Evolutionary conservation across 257 asterid species (phyloP).

Genomic region (Linaria vulgaris): DNA sequence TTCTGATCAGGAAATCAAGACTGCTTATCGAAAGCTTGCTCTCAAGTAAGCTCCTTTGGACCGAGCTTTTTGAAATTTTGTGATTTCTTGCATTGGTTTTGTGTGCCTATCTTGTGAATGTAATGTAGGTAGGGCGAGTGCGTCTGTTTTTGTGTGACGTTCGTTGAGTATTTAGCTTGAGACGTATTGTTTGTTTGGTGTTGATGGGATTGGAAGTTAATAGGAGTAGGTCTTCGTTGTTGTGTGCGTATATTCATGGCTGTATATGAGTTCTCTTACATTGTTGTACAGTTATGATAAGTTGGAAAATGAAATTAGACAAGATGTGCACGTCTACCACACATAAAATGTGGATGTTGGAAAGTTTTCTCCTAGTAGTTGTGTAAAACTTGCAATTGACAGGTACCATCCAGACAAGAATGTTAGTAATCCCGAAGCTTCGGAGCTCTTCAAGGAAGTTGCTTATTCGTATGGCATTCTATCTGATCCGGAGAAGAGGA

Average conservation of each 20-base stretch:
- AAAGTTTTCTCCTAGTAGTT: not conserved
- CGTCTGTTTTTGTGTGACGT: no score
- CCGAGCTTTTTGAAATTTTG: not conserved
- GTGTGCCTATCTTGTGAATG: not conserved
- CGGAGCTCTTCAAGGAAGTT: slow-evolving; percentile 97
- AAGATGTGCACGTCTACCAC: not conserved
- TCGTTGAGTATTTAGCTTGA: no score
- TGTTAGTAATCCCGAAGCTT: slow-evolving; percentile 96
- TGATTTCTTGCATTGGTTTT: not conserved
- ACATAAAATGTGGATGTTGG: not conserved
- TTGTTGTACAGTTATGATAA: no score
- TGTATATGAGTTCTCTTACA: no score
- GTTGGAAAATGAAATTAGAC: no score
- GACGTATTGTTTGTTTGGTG: no score
- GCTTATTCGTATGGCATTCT: slow-evolving; percentile 95
- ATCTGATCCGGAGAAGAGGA: slow-evolving; percentile 95
- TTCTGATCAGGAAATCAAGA: slow-evolving; percentile 95
- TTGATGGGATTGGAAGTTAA: no score
- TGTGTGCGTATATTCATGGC: no score
- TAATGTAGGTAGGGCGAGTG: no score
- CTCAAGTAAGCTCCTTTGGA: slow-evolving; percentile 58
- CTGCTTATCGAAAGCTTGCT: slow-evolving; percentile 96
- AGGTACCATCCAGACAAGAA: slow-evolving; percentile 99
- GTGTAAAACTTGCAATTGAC: slow-evolving; percentile 22
- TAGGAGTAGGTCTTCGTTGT: no score